These are phyloP conservation scores for Middelhovenomyces tepae DNA, from an alignment of 805 yeast species.

Conservation along the genomic window DNA sequence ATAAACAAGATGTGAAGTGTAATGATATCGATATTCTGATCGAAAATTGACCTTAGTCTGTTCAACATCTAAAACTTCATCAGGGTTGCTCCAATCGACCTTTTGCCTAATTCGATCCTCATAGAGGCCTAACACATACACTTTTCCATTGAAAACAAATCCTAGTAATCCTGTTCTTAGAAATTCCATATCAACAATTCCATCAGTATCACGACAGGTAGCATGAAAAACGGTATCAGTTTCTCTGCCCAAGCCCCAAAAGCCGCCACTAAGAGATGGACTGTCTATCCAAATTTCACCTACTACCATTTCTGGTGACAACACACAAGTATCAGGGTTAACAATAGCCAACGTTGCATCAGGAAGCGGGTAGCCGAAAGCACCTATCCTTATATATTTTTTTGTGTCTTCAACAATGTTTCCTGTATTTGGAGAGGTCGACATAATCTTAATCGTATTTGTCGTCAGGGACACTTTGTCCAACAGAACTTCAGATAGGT, in stretches of 20 bases:
- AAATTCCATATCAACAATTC: constrained; percentile 66
- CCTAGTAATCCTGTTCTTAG: constrained; percentile 88
- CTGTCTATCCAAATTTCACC: constrained; percentile 99
- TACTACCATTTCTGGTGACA: constrained; percentile 68
- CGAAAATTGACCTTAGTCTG: too few relatives aligned
- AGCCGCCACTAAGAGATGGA: constrained; percentile 83
- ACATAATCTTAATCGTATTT: constrained; percentile 59
- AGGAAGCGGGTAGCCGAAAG: constrained; percentile 91
- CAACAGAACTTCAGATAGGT: constrained; percentile 56
- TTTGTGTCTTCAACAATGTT: constrained; percentile 29
- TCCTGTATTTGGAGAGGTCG: constrained; percentile 40
- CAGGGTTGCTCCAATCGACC: constrained; percentile 14
- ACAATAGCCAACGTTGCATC: constrained; percentile 91
- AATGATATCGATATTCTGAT: constrained; percentile 49
- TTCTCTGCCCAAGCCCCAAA: constrained; percentile 62
- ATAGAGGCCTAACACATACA: constrained; percentile 78
- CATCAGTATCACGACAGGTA: constrained; percentile 62
- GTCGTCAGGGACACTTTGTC: constrained; percentile 67
- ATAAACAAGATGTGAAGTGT: constrained; percentile 77
- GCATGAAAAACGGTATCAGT: constrained; percentile 77
- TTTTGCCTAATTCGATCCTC: constrained; percentile 83
- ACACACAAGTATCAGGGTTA: constrained; percentile 77
- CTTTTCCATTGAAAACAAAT: constrained; percentile 76
- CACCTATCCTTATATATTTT: constrained; percentile 63
- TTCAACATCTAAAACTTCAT: constrained; percentile 1